These are phyloP conservation scores for Porogramme epimiltina DNA, from an alignment of 1,284 basidiomycete genomes.

Conservation along the genomic window DNA sequence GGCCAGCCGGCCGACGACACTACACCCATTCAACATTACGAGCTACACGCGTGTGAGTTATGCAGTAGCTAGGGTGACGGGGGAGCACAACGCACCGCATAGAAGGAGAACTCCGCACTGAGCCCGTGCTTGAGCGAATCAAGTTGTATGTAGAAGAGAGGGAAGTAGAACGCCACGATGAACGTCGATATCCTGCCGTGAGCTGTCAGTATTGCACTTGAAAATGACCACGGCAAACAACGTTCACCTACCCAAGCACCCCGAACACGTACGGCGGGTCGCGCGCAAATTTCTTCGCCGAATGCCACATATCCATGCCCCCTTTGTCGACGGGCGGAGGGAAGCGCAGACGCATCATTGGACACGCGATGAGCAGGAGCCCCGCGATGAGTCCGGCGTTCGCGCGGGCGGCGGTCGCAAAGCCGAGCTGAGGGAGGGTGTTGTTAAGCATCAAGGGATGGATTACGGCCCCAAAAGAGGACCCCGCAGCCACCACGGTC, in stretches of 20 bases:
- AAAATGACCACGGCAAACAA: background rate
- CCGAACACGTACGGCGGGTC: conserved; percentile 15
- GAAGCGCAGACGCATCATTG: conserved; percentile 18
- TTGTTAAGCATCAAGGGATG: conserved; percentile 55
- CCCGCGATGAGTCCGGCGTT: conserved; percentile 15
- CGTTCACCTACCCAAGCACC: conserved; percentile 8
- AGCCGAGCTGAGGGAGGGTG: conserved; percentile 41
- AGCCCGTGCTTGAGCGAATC: conserved; percentile 20
- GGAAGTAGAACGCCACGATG: conserved; percentile 16
- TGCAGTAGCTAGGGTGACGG: background rate
- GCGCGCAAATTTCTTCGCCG: conserved; percentile 5
- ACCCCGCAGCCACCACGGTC: conserved; percentile 46
- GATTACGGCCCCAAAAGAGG: conserved; percentile 37
- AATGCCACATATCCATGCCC: conserved; percentile 1
- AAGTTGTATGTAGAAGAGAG: conserved; percentile 22
- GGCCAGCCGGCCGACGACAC: conserved; percentile 15
- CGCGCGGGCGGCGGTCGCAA: conserved; percentile 37
- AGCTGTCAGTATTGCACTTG: background rate
- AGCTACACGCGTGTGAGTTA: background rate
- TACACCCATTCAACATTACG: conserved; percentile 14
- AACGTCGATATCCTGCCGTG: conserved; percentile 8
- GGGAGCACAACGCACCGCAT: background rate
- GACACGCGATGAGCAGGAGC: conserved; percentile 17
- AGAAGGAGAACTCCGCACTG: conserved; percentile 20
- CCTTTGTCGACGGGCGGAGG: background rate